These are phyloP conservation scores for Pleurotus pulmonarius DNA, from an alignment of 768 basidiomycete species.

Conservation along the genomic window DNA sequence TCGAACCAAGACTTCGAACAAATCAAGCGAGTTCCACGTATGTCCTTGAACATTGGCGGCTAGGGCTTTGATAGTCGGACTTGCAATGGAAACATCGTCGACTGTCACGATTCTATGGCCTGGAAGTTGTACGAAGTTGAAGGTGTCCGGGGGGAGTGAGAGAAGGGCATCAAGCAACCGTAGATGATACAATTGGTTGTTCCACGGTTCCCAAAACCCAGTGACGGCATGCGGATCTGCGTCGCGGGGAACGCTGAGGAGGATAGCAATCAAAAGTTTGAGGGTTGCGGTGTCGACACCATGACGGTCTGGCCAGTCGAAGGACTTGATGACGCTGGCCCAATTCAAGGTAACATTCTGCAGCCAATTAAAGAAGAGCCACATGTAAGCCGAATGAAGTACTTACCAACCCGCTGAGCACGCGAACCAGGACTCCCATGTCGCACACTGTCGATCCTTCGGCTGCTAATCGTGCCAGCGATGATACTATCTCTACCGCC, in stretches of 20 bases:
- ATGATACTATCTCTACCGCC: constrained; percentile 68
- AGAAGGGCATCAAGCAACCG: constrained; percentile 86
- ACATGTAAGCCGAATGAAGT: neutral
- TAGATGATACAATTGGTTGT: constrained; percentile 80
- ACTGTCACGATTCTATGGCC: constrained; percentile 81
- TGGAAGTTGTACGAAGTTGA: constrained; percentile 88
- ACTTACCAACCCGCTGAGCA: constrained; percentile 72
- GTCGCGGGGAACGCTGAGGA: constrained; percentile 77
- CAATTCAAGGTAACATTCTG: constrained; percentile 72
- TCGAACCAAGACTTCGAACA: constrained; percentile 85
- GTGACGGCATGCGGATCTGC: constrained; percentile 74
- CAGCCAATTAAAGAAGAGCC: neutral
- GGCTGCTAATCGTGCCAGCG: constrained; percentile 61
- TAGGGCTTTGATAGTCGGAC: constrained; percentile 88
- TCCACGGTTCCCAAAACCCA: constrained; percentile 86
- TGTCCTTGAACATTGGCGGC: constrained; percentile 89
- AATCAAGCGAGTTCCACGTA: constrained; percentile 91
- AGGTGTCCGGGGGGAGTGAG: constrained; percentile 84
- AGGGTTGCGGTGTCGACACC: constrained; percentile 88
- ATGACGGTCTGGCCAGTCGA: constrained; percentile 80
- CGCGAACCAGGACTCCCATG: constrained; percentile 68
- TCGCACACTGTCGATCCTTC: constrained; percentile 76
- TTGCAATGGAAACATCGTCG: constrained; percentile 81
- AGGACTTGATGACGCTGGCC: constrained; percentile 78
- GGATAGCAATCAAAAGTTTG: constrained; percentile 84